Percentiles rank a stretch among this genome's conserved stretches.
Evolutionary conservation across 176 grass and related monocot species (phyloP).

Genomic region (Neostapfia colusana): DNA sequence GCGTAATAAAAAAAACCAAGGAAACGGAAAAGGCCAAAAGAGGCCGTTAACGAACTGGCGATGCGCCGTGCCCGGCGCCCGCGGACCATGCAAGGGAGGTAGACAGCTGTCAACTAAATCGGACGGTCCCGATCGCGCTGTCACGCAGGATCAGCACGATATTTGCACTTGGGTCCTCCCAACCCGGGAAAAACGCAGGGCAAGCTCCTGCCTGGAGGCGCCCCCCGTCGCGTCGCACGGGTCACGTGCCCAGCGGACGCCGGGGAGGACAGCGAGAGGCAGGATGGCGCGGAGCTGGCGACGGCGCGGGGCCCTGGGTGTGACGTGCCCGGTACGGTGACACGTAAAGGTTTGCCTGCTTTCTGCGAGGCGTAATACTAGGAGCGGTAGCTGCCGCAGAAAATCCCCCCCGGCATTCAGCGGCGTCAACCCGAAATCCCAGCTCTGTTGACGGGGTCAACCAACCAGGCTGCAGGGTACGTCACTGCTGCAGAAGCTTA

Average conservation of each 20-base stretch:
- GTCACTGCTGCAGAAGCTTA: neutral
- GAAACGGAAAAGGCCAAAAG: neutral
- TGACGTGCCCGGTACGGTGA: neutral
- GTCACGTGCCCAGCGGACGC: neutral
- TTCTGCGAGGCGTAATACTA: neutral
- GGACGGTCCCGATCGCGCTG: neutral
- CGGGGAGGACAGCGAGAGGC: slow-evolving; percentile 1
- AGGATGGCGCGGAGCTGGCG: slow-evolving; percentile 11
- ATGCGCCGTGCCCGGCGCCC: slow-evolving; percentile 1
- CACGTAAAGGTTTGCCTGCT: neutral
- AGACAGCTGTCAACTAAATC: neutral
- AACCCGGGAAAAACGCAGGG: neutral
- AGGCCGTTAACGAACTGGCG: neutral
- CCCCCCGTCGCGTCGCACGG: neutral
- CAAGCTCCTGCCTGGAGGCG: neutral
- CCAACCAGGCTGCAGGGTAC: neutral
- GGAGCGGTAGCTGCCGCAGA: neutral
- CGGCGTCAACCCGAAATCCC: neutral
- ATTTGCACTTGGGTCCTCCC: neutral
- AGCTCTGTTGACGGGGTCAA: slow-evolving; percentile 1
- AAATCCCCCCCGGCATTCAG: neutral
- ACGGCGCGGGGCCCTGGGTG: neutral
- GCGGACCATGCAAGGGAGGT: neutral
- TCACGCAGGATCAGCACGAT: too few species aligned
- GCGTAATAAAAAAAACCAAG: neutral